Evolutionary conservation across 495 filamentous ascomycete genomes (phyloP), one percentile per base, ranked within the genome.

Genomic region (Penicillium mononematosum): DNA sequence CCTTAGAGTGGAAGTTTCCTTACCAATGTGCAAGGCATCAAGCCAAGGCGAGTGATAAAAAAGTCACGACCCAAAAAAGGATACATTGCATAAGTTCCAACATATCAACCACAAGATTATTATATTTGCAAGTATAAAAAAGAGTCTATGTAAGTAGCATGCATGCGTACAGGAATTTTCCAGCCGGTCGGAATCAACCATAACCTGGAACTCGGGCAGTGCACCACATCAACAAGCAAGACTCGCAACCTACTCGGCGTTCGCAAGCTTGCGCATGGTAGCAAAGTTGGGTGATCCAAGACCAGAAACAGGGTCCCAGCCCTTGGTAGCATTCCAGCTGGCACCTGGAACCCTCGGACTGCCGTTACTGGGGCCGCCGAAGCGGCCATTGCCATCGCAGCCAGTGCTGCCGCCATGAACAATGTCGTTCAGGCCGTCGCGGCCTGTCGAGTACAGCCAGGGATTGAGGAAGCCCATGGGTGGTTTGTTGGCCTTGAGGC

Each of bases 401-500:
- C 88, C 88, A 0, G 72, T 77, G 36, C 81, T 84, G 5, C 79
- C 80, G 1, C 86, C 86, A 11, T 63, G 48, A 4, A 75, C 76
- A 46, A 92, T 83, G 60, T 92, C 89, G 14, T 79, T 89, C 50
- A 91, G 71, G 1, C 75, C 85, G 10, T 69, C 55, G 42, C 71
- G 68, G 11, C 75, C 83, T 7, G 59, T 69, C 10, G 72, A 72
- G 70, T 91, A 92, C 27, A 92, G 61, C 85, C 85, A 89, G 0
- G 88, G 88, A 66, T 92, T 92, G 32, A 91, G 62, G 75, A 90
- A 91, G 0, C 89, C 89, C 50, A 92, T 65, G 0, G 80, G 70
- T 0, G 81, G 72, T 62, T 83, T 69, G 20, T 80, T 80, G 17
- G 74, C 75, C 1, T 78, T 69, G 39, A 85, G 70, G 1, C 85